Conservation (phyloP, 2,329 filamentous ascomycete species). For the Diaporthe velutina region DNA sequence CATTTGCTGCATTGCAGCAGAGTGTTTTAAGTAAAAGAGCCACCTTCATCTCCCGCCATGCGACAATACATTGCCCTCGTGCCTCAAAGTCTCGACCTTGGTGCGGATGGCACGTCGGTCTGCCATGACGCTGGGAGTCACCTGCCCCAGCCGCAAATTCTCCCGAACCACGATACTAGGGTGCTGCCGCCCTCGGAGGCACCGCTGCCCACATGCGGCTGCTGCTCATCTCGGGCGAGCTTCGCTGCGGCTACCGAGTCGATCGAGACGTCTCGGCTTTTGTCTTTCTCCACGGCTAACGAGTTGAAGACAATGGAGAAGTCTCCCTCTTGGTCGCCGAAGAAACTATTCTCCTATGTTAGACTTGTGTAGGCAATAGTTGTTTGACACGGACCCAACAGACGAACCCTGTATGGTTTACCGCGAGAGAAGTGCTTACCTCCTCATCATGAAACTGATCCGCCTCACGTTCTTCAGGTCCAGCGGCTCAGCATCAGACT, state of each 20-base stretch:
- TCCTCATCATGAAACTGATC: conserved; percentile 84
- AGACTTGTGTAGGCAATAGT: no score
- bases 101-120: neutral
- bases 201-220: neutral
- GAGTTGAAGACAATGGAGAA: conserved; percentile 71
- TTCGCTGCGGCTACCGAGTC: neutral
- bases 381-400: neutral
- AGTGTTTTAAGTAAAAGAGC: no score
- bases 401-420: neutral
- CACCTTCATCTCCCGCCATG: neutral
- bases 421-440: conserved; percentile 60
- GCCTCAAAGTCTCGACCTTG: neutral
- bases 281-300: conserved; percentile 53
- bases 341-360: conserved; percentile 70
- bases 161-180: conserved; percentile 25
- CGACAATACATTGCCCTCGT: no score
- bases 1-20: no score
- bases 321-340: conserved; percentile 78
- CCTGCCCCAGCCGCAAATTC: conserved; percentile 28
- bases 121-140: neutral
- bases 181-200: neutral
- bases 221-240: neutral
- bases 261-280: neutral
- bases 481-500: conserved; percentile 70
- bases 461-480: conserved; percentile 72